phyloP scores from a whole-genome alignment of 1,139 yeast genomes.

The Kazachstania sp. region DNA sequence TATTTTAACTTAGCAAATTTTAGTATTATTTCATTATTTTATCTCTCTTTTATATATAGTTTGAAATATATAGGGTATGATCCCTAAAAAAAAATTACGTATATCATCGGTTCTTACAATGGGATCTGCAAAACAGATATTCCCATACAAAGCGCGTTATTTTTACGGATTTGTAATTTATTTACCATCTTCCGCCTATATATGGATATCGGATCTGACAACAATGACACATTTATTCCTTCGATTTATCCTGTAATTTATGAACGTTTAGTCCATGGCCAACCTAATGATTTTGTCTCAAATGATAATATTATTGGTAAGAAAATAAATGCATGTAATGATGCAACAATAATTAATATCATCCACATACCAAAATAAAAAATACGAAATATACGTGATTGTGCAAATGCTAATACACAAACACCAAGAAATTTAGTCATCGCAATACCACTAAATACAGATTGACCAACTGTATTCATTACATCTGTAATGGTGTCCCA shows the following conservation, averaged over 20 bases:
- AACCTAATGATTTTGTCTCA: not conserved
- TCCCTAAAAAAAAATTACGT: no score
- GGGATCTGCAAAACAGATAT: no score
- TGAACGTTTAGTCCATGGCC: not conserved
- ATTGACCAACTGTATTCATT: conserved; percentile 68
- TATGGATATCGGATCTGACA: not conserved
- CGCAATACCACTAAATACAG: conserved; percentile 85
- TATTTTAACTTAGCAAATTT: no score
- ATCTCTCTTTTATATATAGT: not conserved
- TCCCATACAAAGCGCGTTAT: no score
- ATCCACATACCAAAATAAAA: conserved; percentile 96
- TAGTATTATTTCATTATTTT: no score
- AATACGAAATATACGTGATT: conserved; percentile 78
- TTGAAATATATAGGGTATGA: not conserved
- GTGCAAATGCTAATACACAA: conserved; percentile 73
- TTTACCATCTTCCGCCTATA: no score
- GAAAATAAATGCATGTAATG: conserved; percentile 67
- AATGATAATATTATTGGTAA: conserved; percentile 65
- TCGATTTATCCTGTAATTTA: not conserved
- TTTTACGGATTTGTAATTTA: no score
- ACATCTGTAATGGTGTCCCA: not conserved
- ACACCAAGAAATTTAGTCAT: conserved; percentile 86
- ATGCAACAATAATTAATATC: conserved; percentile 66
- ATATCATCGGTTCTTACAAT: no score
- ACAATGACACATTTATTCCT: not conserved